Evolutionary conservation across 306 rosid species (phyloP).

Genomic region (Rosa multiflora): DNA sequence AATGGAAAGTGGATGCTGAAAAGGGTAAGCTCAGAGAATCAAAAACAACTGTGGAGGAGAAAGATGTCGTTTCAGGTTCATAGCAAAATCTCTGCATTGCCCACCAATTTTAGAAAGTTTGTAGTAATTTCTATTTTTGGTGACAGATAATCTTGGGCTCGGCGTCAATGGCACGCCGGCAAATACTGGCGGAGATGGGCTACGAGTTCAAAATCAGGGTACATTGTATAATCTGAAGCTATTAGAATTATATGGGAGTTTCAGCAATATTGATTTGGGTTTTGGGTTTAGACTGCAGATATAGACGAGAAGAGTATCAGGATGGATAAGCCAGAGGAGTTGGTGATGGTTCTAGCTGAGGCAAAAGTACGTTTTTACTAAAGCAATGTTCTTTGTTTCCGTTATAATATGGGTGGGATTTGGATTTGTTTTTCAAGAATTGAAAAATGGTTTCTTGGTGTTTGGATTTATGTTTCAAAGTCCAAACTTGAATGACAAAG

Average conservation of each 20-base stretch:
- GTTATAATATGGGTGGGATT: not conserved
- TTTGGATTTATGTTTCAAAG: not conserved
- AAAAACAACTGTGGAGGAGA: not conserved
- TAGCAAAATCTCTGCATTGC: not conserved
- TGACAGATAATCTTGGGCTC: conserved; percentile 82
- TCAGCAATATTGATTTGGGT: conserved; percentile 25
- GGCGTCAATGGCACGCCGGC: conserved; percentile 78
- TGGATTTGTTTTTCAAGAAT: not conserved
- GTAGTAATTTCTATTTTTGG: not conserved
- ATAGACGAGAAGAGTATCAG: conserved; percentile 80
- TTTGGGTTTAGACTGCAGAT: conserved; percentile 62
- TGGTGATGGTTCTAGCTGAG: conserved; percentile 80
- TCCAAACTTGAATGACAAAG: conserved; percentile 2
- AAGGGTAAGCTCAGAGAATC: not conserved
- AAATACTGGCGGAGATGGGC: conserved; percentile 84
- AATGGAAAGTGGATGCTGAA: not conserved
- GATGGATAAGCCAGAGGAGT: conserved; percentile 73
- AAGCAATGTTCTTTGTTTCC: not conserved
- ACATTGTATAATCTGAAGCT: conserved; percentile 15
- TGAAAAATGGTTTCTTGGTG: not conserved
- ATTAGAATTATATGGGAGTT: conserved; percentile 5
- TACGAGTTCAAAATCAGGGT: conserved; percentile 71
- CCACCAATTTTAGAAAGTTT: not conserved
- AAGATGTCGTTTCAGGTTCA: conserved; percentile 33
- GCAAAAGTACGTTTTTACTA: conserved; percentile 56